A percentile compares a stretch with the other conserved stretches of the same genome.
Conservation (phyloP, 495 filamentous ascomycete species). For the Penicillium mononematosum region DNA sequence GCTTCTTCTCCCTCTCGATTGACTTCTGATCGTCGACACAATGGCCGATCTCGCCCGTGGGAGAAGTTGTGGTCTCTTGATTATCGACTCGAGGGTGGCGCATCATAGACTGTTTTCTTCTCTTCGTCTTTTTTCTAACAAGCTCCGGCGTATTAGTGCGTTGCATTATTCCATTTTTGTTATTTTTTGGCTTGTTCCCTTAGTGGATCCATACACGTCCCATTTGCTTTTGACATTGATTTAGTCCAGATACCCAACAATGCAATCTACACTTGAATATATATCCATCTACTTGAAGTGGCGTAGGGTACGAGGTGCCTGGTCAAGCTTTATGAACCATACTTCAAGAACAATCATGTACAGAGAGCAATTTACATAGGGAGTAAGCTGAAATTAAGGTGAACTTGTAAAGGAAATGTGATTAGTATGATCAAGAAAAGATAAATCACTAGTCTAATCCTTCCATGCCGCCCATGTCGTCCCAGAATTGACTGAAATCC, state of each 20-base stretch:
- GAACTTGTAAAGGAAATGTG: not conserved
- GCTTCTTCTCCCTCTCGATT: constrained; percentile 24
- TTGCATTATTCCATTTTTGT: constrained; percentile 4
- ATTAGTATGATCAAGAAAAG: not conserved
- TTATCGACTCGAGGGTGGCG: constrained; percentile 43
- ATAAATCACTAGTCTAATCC: constrained; percentile 12
- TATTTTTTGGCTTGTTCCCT: constrained; percentile 12
- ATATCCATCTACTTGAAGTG: not conserved
- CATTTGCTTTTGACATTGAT: constrained; percentile 17
- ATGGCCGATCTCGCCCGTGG: constrained; percentile 45
- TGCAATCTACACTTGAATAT: constrained; percentile 18
- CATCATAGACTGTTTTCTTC: constrained; percentile 13
- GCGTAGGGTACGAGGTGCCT: not conserved
- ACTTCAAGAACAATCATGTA: not conserved
- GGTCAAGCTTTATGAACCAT: not conserved
- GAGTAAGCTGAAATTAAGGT: not conserved
- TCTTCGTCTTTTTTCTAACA: not conserved
- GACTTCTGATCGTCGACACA: constrained; percentile 26
- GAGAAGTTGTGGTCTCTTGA: constrained; percentile 53
- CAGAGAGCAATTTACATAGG: not conserved
- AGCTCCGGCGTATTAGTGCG: not conserved
- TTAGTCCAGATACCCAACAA: constrained; percentile 33
- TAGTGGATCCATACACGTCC: constrained; percentile 1
- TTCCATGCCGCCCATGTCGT: constrained; percentile 64
- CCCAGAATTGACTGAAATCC: constrained; percentile 75